Percentiles rank a stretch among this genome's conserved stretches.
Conservation (phyloP, 148 eudicot genomes). For the Diospyros kaki region DNA sequence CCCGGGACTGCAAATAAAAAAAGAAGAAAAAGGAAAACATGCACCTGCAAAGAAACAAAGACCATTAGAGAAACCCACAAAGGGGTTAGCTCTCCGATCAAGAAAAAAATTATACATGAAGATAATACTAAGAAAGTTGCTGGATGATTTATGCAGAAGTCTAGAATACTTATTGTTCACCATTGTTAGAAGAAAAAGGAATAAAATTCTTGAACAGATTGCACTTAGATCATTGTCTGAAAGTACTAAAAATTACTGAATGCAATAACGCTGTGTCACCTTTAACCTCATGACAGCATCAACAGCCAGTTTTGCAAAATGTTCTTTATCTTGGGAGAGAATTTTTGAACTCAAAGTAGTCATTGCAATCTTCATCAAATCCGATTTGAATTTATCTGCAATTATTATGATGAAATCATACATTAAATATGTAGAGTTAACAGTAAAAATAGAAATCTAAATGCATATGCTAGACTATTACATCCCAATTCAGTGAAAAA, state of each 20-base stretch:
- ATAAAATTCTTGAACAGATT: no score
- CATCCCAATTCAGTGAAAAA: no score
- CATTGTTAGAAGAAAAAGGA: background rate
- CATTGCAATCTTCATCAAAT: conserved; percentile 96
- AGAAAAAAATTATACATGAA: no score
- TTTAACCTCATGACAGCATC: conserved; percentile 98
- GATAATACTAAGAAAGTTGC: no score
- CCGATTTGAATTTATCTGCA: conserved; percentile 31
- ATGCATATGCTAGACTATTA: no score
- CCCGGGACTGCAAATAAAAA: background rate
- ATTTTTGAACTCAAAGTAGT: conserved; percentile 98
- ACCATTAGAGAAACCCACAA: no score
- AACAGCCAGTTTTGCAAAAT: conserved; percentile 87
- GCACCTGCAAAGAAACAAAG: background rate
- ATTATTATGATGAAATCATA: no score
- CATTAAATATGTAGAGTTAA: no score
- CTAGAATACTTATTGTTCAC: background rate
- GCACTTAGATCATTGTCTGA: background rate
- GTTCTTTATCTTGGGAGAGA: conserved; percentile 93
- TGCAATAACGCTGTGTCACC: conserved; percentile 29
- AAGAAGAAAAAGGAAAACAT: background rate
- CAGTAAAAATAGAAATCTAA: no score
- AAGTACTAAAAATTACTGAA: conserved; percentile 5
- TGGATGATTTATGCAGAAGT: background rate
- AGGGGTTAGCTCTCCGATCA: no score